A percentile compares a stretch with the other conserved stretches of the same genome.
Conservation (phyloP, 2,329 filamentous ascomycete genomes). For the Pyrenophora tritici-repentis region DNA sequence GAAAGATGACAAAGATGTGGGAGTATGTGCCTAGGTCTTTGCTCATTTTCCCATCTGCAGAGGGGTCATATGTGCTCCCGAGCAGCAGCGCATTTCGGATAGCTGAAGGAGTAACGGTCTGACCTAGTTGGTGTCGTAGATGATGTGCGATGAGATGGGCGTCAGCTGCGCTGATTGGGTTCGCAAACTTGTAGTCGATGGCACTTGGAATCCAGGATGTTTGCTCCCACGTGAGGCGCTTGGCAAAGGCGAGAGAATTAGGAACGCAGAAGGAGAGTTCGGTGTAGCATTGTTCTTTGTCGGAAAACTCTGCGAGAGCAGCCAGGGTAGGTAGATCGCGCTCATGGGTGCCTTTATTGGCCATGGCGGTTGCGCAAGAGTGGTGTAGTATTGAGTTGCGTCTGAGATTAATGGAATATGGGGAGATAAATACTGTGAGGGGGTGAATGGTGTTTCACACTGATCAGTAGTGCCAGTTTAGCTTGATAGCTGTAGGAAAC, state of each 20-base stretch:
- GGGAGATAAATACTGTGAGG: too few relatives aligned
- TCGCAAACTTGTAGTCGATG: background rate
- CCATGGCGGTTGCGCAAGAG: background rate
- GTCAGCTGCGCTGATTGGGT: slow-evolving; percentile 11
- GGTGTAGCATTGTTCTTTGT: slow-evolving; percentile 2
- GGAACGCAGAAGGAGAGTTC: slow-evolving; percentile 23
- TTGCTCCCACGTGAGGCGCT: slow-evolving; percentile 29
- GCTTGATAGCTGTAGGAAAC: too few relatives aligned
- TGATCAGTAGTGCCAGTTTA: too few relatives aligned
- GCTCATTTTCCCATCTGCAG: background rate
- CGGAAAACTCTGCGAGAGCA: background rate
- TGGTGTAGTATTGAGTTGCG: background rate
- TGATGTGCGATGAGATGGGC: slow-evolving; percentile 10
- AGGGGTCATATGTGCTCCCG: slow-evolving; percentile 9
- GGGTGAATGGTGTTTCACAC: too few relatives aligned
- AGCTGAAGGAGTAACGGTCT: background rate
- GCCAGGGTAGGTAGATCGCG: slow-evolving; percentile 2
- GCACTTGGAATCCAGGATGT: slow-evolving; percentile 18
- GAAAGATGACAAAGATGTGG: slow-evolving; percentile 27
- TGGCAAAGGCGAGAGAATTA: slow-evolving; percentile 25
- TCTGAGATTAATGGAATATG: background rate
- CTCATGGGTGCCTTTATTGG: background rate
- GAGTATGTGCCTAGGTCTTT: slow-evolving; percentile 1
- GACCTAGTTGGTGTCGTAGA: background rate
- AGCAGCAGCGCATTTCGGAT: slow-evolving; percentile 16